A percentile compares a stretch with the other conserved stretches of the same genome.
phyloP scores from a whole-genome alignment of 2,329 filamentous ascomycete genomes.

The Dothideomycetidae sp. region DNA sequence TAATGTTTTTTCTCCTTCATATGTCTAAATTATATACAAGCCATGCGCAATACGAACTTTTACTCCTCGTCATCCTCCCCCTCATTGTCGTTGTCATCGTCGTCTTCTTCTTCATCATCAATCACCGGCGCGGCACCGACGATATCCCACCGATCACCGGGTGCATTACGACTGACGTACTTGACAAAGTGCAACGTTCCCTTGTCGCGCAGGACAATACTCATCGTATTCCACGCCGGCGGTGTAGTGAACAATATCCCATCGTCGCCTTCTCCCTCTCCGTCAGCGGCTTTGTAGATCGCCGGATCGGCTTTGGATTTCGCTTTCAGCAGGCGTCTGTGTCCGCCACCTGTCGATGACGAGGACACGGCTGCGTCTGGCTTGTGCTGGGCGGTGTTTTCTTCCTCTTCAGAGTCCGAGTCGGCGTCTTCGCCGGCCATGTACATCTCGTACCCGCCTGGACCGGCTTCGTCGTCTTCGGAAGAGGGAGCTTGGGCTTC shows the following conservation, averaged over 20 bases:
- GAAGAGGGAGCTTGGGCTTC: conserved; percentile 22
- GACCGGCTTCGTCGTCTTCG: conserved; percentile 35
- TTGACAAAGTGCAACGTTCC: conserved; percentile 89
- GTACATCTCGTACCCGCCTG: conserved; percentile 76
- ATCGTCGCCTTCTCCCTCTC: conserved; percentile 55
- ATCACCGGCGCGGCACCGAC: conserved; percentile 60
- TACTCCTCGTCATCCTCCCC: no score
- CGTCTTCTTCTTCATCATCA: conserved; percentile 34
- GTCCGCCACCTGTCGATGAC: conserved; percentile 32
- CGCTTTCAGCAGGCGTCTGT: conserved; percentile 26
- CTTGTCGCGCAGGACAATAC: conserved; percentile 74
- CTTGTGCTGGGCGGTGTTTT: conserved; percentile 17
- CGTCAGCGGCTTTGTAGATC: conserved; percentile 60
- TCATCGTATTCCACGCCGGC: conserved; percentile 77
- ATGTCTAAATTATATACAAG: no score
- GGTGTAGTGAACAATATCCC: conserved; percentile 55
- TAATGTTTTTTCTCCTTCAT: no score
- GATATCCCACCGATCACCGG: conserved; percentile 87
- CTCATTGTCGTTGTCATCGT: conserved; percentile 23
- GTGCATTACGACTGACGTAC: conserved; percentile 71
- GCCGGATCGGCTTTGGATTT: conserved; percentile 53
- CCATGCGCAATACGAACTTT: no score
- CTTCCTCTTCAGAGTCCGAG: conserved; percentile 45
- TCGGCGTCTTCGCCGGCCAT: conserved; percentile 69
- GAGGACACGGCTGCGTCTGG: conserved; percentile 22